Base-by-base conservation (phyloP, 495 filamentous ascomycete species). In the Penicillium crystallinum region DNA sequence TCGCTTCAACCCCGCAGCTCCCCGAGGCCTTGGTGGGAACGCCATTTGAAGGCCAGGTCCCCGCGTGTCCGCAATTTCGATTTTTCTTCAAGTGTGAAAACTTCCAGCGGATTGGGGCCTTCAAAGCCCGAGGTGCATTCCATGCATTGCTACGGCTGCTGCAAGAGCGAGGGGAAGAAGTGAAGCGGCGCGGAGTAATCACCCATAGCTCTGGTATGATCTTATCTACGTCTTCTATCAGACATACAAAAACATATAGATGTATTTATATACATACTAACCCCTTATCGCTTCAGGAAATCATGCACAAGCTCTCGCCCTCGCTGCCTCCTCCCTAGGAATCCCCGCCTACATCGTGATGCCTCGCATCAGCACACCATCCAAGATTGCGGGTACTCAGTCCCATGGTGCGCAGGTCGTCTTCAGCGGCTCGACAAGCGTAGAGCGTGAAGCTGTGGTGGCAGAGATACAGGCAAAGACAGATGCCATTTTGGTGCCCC, bases 11-110 rank as follows among this genome's bases (percentile, higher is more conserved):
- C 23, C 83, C 87, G 5, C 85, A 85, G 56, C 58, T 73, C 3
- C 52, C 71, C 2, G 72, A 76, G 4, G 70, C 77, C 1, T 70
- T 87, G 0, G 53, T 61, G n/a, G 79, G 75, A 17, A 85, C 84
- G 2, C 65, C 67, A 55, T 85, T 76, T 67, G 81, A 80, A 57
- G 81, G 78, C 36, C 76, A 75, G 37, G 55, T 59, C 9, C 80
- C 87, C 1, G 82, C 83, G 10, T 68, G 59, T 9, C 89, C 90
- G 0, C 80, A 71, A 23, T 76, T 96, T 31, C 78, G 81, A 6
- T 78, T 98, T 54, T 91, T 87, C 70, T 96, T 98, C 80, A 98
- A 98, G 73, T 96, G 90, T 71, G 92, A 98, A 75, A 96, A 97
- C 71, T 78, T 85, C 31, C 92, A 97, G 72, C 84, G 82, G 39